Conservation (phyloP, 2,329 filamentous ascomycete genomes). For the Botrytis tulipae region DNA sequence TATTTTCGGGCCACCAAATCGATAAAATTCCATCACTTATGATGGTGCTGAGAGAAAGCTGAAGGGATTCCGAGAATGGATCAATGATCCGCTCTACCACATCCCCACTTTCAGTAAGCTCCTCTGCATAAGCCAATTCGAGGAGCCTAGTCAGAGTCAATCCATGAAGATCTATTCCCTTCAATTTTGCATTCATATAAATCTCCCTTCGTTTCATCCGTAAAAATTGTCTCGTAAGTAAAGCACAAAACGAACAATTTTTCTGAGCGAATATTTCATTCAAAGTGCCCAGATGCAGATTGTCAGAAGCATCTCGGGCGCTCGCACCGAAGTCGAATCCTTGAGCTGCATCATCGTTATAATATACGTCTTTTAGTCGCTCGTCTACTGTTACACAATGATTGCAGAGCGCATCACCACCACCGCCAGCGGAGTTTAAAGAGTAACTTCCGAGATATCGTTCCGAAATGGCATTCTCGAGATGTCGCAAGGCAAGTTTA, state of each 20-base stretch:
- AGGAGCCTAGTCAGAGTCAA: not conserved
- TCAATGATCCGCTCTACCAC: not conserved
- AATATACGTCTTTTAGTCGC: not conserved
- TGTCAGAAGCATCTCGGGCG: not conserved
- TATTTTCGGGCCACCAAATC: not conserved
- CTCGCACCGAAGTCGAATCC: not conserved
- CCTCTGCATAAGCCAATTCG: not conserved
- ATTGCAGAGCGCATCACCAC: not conserved
- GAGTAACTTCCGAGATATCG: too few relatives aligned
- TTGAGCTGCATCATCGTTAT: not conserved
- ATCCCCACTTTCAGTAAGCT: not conserved
- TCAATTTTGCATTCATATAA: not conserved
- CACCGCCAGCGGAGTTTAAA: not conserved
- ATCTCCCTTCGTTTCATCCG: not conserved
- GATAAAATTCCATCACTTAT: not conserved
- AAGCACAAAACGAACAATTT: not conserved
- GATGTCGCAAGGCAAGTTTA: not conserved
- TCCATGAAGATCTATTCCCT: not conserved
- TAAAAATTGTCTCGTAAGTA: not conserved
- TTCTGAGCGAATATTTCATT: not conserved
- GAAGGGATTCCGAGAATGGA: not conserved
- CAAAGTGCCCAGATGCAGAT: not conserved
- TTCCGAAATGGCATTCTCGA: not conserved
- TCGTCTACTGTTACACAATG: not conserved
- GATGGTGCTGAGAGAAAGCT: not conserved